phyloP scores from a whole-genome alignment of 495 filamentous ascomycete genomes.

The Tuber indicum region DNA sequence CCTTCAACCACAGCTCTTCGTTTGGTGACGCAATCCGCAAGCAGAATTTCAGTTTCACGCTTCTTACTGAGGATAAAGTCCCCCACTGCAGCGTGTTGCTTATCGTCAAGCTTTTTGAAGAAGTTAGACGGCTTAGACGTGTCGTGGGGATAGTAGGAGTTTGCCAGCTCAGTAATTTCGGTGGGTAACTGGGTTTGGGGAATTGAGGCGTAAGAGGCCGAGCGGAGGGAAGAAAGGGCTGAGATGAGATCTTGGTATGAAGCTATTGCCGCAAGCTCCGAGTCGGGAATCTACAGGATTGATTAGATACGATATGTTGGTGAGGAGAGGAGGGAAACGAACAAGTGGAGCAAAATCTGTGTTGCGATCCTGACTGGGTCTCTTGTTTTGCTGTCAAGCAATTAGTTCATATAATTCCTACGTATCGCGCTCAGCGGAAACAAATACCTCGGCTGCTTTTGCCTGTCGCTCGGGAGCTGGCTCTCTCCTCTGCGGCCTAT shows the following conservation, averaged over 20 bases:
- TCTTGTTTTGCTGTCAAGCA: background rate
- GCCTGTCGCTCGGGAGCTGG: background rate
- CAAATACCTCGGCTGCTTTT: background rate
- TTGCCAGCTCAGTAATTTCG: slow-evolving; percentile 31
- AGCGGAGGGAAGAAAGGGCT: slow-evolving; percentile 8
- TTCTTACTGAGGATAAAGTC: slow-evolving; percentile 41
- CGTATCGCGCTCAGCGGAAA: background rate
- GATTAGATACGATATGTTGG: background rate
- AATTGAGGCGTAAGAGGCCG: slow-evolving; percentile 14
- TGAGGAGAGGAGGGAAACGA: background rate
- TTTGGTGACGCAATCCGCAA: slow-evolving; percentile 55
- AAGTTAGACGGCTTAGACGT: slow-evolving; percentile 29
- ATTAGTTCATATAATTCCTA: background rate
- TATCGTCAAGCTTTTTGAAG: slow-evolving; percentile 34
- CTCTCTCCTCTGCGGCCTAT: background rate
- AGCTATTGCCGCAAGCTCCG: slow-evolving; percentile 26
- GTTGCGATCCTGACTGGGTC: background rate
- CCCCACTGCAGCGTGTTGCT: slow-evolving; percentile 29
- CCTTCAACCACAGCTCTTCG: slow-evolving; percentile 55
- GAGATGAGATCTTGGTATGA: slow-evolving; percentile 27
- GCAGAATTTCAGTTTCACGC: slow-evolving; percentile 77
- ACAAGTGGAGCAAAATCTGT: background rate
- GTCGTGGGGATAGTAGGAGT: slow-evolving; percentile 34
- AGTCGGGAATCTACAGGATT: slow-evolving; percentile 15
- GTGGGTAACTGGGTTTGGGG: slow-evolving; percentile 21